phyloP scores from a whole-genome alignment of 257 asterid genomes.

The Jasminum sambac region DNA sequence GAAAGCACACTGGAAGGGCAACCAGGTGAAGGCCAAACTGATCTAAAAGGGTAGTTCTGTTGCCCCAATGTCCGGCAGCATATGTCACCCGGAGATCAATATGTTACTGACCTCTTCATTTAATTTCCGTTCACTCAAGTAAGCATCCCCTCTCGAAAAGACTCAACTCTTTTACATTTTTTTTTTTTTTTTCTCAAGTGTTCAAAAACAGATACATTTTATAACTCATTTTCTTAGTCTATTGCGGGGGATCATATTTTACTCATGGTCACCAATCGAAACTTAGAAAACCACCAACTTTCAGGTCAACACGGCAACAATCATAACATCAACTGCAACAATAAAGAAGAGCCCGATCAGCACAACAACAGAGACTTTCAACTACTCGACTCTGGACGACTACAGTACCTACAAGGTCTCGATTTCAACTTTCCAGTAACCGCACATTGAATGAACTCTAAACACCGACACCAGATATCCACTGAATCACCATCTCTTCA shows the following conservation, averaged over 20 bases:
- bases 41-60: not conserved
- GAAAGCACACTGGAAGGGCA: not conserved
- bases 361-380: not conserved
- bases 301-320: not conserved
- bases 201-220: conserved; percentile 2
- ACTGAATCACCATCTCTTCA: not conserved
- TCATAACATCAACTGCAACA: not conserved
- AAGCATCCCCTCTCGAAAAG: conserved; percentile 5
- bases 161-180: not conserved
- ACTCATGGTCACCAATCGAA: conserved; percentile 13
- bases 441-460: conserved; percentile 5
- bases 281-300: conserved; percentile 21
- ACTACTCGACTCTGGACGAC: not conserved
- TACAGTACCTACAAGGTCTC: not conserved
- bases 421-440: not conserved
- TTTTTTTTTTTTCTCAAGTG: not conserved
- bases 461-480: not conserved
- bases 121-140: not conserved
- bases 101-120: not conserved
- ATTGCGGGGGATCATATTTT: not conserved
- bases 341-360: not conserved
- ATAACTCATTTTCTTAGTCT: not conserved
- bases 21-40: not conserved
- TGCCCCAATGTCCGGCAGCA: too few species aligned
- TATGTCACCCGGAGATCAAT: too few species aligned